These are phyloP conservation scores for Cornus florida DNA, from an alignment of 148 eudicot species.

Conservation along the genomic window DNA sequence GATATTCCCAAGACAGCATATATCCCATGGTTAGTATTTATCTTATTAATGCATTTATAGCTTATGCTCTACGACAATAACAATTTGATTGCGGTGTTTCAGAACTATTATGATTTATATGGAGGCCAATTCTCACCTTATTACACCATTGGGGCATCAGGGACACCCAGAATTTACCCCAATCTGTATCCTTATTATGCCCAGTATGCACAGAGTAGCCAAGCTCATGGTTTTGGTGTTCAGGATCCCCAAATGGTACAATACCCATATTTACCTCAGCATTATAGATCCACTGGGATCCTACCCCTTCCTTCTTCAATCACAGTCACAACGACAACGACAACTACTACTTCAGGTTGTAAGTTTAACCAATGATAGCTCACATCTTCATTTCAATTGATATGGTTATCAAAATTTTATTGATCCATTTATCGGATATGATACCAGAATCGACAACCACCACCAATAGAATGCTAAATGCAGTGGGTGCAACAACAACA, in stretches of 20 bases:
- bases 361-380: background rate
- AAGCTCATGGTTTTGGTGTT: slow-evolving; percentile 45
- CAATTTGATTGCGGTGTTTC: slow-evolving; percentile 4
- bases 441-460: slow-evolving; percentile 4
- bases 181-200: slow-evolving; percentile 43
- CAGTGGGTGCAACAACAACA: slow-evolving; percentile 25
- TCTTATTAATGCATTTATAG: background rate
- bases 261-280: slow-evolving; percentile 44
- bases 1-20: slow-evolving; percentile 54
- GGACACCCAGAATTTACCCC: slow-evolving; percentile 37
- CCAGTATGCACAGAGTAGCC: slow-evolving; percentile 45
- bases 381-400: background rate
- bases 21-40: slow-evolving; percentile 46
- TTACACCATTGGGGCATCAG: slow-evolving; percentile 35
- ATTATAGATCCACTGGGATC: slow-evolving; percentile 32
- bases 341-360: slow-evolving; percentile 26
- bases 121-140: slow-evolving; percentile 47
- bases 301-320: slow-evolving; percentile 45
- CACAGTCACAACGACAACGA: slow-evolving; percentile 17
- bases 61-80: background rate
- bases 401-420: background rate
- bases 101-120: slow-evolving; percentile 51
- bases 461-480: slow-evolving; percentile 5
- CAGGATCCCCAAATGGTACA: slow-evolving; percentile 48
- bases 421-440: background rate